Evolutionary conservation across 257 asterid genomes (phyloP), one percentile per base, ranked within the genome.

Genomic region (Solanum arcanum): DNA sequence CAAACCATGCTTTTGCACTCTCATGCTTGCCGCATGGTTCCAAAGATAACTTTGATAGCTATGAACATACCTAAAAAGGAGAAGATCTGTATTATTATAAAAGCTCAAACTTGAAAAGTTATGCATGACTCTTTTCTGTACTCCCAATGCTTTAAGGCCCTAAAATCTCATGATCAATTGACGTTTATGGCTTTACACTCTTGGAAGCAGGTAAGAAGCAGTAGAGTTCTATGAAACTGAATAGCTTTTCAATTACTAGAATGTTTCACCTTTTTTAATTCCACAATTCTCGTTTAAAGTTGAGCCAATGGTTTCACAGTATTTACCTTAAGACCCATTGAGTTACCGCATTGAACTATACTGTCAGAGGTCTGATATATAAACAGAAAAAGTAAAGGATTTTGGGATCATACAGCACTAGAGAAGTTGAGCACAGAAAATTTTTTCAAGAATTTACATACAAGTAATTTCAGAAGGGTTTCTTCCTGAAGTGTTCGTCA

Each of bases 11-110:
- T 93, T 94, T 90, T 94, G 94, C 87, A 97, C 93, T 89, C 99
- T 92, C 93, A 88, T 86, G 89, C 98, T 97, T 15, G 98, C 96
- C 25, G 98, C 97, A 91, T 97, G 96, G 93, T 97, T 97, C 99
- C 99, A 97, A 76, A 97, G 89, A 90, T 93, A 97, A 92, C 99
- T 97, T 91, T 97, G 99, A 88, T 95, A 97, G 90, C 99, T 94
- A 87, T 97, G 99, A 88, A 95, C 97, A 90, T 91, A 97, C 99
- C 99, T 96, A 93, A 87, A 88, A 86, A 89, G 83, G 84, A 59
- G 86, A 91, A 91, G 83, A 49, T 56, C 87, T 88, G 78, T 83
- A 84, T 39, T 84, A 89, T 84, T 88, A 78, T 85, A 76, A 74
- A 78, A 88, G 60, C 77, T 87, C 29, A 47, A 72, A 42, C 64